Conservation (phyloP, 371 early-diverging fungal species). For the Mucor saturninus region DNA sequence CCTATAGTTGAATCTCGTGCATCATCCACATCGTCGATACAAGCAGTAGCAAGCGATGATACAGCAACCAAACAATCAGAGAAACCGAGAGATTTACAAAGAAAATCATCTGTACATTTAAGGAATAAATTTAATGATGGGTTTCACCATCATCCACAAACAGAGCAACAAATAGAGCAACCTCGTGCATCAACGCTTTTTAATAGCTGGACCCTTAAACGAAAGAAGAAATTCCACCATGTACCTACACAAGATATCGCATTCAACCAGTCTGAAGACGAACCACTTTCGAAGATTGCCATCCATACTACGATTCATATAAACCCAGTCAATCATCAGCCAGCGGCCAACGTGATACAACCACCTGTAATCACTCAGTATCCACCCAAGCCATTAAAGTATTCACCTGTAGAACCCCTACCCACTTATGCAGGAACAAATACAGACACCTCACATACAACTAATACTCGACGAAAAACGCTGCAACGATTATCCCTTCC, state of each 20-base stretch:
- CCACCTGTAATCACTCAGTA: conserved; percentile 38
- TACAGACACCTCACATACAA: not conserved
- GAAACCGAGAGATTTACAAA: conserved; percentile 15
- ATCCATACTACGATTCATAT: conserved; percentile 29
- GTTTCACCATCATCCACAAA: not conserved
- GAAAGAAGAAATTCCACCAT: conserved; percentile 17
- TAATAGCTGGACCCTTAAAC: conserved; percentile 21
- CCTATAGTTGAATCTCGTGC: not conserved
- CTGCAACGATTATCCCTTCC: conserved; percentile 27
- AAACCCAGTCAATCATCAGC: conserved; percentile 1
- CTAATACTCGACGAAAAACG: conserved; percentile 7
- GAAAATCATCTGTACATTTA: conserved; percentile 33
- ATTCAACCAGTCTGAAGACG: not conserved
- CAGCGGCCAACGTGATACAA: conserved; percentile 9
- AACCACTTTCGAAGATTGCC: conserved; percentile 18
- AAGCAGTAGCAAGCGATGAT: not conserved
- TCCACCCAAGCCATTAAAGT: conserved; percentile 34
- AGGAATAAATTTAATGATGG: conserved; percentile 17
- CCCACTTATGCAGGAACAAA: not conserved
- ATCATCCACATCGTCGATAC: not conserved
- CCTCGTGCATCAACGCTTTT: conserved; percentile 14
- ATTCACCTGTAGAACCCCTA: conserved; percentile 38
- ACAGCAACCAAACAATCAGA: conserved; percentile 18
- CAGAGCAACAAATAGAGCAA: conserved; percentile 7
- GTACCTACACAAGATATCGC: conserved; percentile 11